These are phyloP conservation scores for Alloascoidea hylecoeti DNA, from an alignment of 805 yeast species.

Conservation along the genomic window DNA sequence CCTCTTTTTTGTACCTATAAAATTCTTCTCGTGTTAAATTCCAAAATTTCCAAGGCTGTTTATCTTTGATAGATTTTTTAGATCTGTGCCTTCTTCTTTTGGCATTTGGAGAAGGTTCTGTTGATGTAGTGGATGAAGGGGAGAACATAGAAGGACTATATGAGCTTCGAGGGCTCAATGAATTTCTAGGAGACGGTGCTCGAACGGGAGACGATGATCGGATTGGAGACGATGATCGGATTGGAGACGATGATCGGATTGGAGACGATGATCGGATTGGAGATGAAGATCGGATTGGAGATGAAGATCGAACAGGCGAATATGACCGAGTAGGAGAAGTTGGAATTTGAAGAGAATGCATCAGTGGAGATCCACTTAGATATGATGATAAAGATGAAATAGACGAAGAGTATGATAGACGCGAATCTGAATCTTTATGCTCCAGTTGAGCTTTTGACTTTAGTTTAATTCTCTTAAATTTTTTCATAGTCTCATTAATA, in stretches of 20 bases:
- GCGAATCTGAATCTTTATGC: no score
- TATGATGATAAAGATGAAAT: no score
- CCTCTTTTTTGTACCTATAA: slow-evolving; percentile 1
- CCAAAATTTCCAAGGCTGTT: slow-evolving; percentile 1
- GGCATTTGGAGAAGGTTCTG: neutral
- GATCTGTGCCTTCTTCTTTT: neutral
- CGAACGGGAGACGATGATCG: neutral
- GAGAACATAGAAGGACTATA: no score
- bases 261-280: neutral
- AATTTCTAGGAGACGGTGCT: neutral
- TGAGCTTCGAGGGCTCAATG: neutral
- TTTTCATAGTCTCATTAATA: neutral
- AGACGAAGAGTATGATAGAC: no score
- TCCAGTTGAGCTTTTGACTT: neutral
- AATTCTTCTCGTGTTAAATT: neutral
- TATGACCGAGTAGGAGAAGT: no score
- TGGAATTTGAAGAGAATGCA: no score
- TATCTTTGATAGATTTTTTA: neutral
- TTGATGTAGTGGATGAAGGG: no score
- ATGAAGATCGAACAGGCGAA: neutral
- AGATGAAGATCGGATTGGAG: neutral
- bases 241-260: neutral
- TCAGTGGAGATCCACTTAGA: no score
- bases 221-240: neutral
- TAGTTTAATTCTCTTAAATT: neutral